Evolutionary conservation across 257 asterid species (phyloP).

Genomic region (Solanum appendiculatum): DNA sequence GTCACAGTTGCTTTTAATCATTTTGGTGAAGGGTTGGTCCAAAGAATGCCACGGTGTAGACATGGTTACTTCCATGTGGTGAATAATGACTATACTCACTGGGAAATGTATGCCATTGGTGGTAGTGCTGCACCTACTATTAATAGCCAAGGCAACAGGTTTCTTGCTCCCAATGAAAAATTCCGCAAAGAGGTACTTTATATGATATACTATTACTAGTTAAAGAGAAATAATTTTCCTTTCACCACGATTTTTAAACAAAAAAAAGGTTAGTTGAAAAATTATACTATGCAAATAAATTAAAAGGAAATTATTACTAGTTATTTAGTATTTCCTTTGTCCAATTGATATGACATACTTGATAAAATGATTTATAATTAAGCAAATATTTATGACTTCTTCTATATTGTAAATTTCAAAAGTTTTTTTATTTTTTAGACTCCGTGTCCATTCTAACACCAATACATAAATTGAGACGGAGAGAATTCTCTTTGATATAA

Average conservation of each 20-base stretch:
- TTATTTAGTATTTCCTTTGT: too few species aligned
- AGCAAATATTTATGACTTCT: too few species aligned
- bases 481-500: too few species aligned
- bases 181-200: constrained; percentile 42
- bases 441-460: too few species aligned
- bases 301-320: too few species aligned
- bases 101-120: constrained; percentile 92
- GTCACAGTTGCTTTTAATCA: constrained; percentile 79
- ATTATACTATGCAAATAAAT: not conserved
- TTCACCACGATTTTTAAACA: not conserved
- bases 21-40: constrained; percentile 82
- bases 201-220: not conserved
- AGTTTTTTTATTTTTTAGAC: too few species aligned
- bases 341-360: too few species aligned
- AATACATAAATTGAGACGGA: too few species aligned
- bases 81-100: constrained; percentile 78
- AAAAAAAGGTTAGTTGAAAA: not conserved
- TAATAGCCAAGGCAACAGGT: constrained; percentile 75
- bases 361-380: too few species aligned
- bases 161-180: constrained; percentile 53
- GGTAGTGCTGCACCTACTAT: constrained; percentile 88
- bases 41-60: constrained; percentile 96
- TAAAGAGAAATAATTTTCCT: not conserved
- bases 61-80: constrained; percentile 89
- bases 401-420: too few species aligned